Percentiles rank a stretch among this genome's conserved stretches.
Evolutionary conservation across 2,329 filamentous ascomycete genomes (phyloP).

Genomic region (Fusarium concolor): DNA sequence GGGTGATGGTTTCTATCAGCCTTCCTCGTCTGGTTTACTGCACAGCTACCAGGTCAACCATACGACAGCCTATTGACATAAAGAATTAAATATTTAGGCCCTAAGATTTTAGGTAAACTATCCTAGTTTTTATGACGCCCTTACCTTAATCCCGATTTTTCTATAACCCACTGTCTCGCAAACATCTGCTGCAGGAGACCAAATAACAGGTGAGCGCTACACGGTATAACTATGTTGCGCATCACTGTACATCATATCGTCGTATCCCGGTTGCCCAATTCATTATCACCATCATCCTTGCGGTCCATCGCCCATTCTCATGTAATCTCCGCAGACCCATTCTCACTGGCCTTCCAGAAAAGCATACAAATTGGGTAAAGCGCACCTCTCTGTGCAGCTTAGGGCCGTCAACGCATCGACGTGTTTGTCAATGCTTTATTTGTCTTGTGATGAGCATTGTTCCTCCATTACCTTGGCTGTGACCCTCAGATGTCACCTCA

Average conservation of each 20-base stretch:
- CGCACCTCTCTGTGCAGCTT: constrained; percentile 3
- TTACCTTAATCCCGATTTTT: no score
- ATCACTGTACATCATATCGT: constrained; percentile 23
- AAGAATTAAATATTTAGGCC: no score
- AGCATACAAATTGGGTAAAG: constrained; percentile 20
- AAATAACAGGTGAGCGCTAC: neutral
- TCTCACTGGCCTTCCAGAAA: constrained; percentile 40
- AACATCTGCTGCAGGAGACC: neutral
- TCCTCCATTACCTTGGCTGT: neutral
- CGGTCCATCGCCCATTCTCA: constrained; percentile 37
- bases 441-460: constrained; percentile 15
- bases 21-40: constrained; percentile 13
- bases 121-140: no score
- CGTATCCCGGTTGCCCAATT: constrained; percentile 22
- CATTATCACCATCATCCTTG: constrained; percentile 30
- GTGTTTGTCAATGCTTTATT: constrained; percentile 13
- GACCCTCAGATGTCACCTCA: constrained; percentile 20
- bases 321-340: constrained; percentile 40
- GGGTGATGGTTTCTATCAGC: constrained; percentile 38
- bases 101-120: no score
- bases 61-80: neutral
- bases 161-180: no score
- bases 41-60: neutral
- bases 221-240: neutral
- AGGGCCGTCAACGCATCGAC: constrained; percentile 2